A percentile compares a stretch with the other conserved stretches of the same genome.
These are phyloP conservation scores for Sphenostylis stenocarpa DNA, from an alignment of 306 rosid genomes.

Conservation along the genomic window DNA sequence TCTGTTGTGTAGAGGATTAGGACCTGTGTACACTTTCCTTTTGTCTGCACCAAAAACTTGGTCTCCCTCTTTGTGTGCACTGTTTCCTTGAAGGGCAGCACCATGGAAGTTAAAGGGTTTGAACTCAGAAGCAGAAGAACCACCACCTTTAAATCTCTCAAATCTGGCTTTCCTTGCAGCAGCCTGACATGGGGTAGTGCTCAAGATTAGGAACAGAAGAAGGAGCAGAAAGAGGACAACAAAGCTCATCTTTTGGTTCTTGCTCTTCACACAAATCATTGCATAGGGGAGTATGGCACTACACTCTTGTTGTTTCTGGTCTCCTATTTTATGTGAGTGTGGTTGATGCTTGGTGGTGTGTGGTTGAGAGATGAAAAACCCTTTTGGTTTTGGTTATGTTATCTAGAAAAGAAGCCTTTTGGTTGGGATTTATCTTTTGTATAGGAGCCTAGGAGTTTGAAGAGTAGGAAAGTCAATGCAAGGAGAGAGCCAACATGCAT, in stretches of 20 bases:
- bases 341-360: not conserved
- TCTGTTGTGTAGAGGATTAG: slow-evolving; percentile 94
- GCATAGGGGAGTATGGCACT: slow-evolving; percentile 38
- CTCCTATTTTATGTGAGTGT: not conserved
- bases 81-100: slow-evolving; percentile 24
- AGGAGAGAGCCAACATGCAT: slow-evolving; percentile 57
- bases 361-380: slow-evolving; percentile 6
- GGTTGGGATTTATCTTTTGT: not conserved
- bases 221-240: slow-evolving; percentile 49
- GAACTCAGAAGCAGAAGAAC: slow-evolving; percentile 32
- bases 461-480: slow-evolving; percentile 54
- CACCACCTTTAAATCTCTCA: slow-evolving; percentile 34
- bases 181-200: slow-evolving; percentile 43
- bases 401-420: slow-evolving; percentile 37
- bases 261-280: slow-evolving; percentile 50
- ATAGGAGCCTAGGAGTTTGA: slow-evolving; percentile 48
- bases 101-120: slow-evolving; percentile 28
- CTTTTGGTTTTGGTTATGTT: slow-evolving; percentile 35
- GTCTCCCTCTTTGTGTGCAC: slow-evolving; percentile 32
- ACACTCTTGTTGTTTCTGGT: not conserved
- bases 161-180: slow-evolving; percentile 45
- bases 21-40: slow-evolving; percentile 89
- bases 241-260: slow-evolving; percentile 45
- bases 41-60: slow-evolving; percentile 61
- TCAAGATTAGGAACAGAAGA: slow-evolving; percentile 43